Evolutionary conservation across 2,329 filamentous ascomycete species (phyloP).

Genomic region (Aspergillus quadrilineatus): DNA sequence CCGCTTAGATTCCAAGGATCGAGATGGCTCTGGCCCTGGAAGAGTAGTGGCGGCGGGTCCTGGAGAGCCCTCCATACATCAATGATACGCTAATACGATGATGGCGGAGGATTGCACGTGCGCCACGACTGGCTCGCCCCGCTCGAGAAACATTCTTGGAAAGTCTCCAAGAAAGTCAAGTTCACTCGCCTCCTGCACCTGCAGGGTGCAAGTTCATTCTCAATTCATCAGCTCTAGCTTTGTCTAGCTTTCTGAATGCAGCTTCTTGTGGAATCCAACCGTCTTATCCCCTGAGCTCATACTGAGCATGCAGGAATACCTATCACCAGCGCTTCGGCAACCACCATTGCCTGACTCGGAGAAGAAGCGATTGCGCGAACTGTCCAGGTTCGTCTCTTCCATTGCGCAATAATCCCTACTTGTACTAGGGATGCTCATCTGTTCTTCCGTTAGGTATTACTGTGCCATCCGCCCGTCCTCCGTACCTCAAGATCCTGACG

Average conservation of each 20-base stretch:
- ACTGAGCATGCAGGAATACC: conserved; percentile 1
- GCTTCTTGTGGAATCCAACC: not conserved
- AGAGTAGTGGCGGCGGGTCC: too few species aligned
- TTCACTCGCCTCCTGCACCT: not conserved
- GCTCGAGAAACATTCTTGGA: too few species aligned
- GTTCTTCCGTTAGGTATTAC: not conserved
- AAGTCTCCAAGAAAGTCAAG: too few species aligned
- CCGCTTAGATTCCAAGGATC: too few species aligned
- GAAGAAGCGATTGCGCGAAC: conserved; percentile 3
- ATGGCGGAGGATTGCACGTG: too few species aligned
- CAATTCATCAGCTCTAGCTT: not conserved
- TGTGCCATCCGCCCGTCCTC: not conserved
- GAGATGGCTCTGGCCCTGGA: too few species aligned
- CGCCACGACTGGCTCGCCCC: too few species aligned
- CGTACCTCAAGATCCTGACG: not conserved
- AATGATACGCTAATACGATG: too few species aligned
- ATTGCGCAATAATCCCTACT: not conserved
- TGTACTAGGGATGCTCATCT: not conserved
- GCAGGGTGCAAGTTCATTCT: not conserved
- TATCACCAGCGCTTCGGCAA: conserved; percentile 1
- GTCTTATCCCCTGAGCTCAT: not conserved
- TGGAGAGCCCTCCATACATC: too few species aligned
- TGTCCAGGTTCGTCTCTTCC: conserved; percentile 5
- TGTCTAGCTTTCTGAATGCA: not conserved
- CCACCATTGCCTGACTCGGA: conserved; percentile 1